These are phyloP conservation scores for Plasmodium vivax DNA, from an alignment of 169 alveolate species.

Conservation along the genomic window DNA sequence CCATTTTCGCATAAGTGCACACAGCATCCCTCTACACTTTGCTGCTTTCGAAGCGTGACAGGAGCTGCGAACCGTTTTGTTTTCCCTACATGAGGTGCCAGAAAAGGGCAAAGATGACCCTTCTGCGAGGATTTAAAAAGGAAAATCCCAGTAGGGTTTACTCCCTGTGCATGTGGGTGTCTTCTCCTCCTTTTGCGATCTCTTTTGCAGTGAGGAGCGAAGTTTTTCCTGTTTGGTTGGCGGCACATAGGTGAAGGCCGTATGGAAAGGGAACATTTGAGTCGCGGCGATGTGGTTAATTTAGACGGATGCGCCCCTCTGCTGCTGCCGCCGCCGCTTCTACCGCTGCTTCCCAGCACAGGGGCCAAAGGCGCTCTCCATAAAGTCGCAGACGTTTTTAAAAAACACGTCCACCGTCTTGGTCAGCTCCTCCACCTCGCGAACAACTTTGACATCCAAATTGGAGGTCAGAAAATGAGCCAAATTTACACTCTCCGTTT, in stretches of 20 bases:
- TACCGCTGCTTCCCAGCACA: background rate
- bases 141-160: background rate
- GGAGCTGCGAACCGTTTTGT: background rate
- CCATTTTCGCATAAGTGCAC: background rate
- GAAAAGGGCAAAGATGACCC: background rate
- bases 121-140: background rate
- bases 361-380: slow-evolving; percentile 1
- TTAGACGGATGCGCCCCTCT: background rate
- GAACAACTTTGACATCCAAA: slow-evolving; percentile 14
- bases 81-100: background rate
- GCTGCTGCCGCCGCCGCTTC: background rate
- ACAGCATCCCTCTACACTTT: background rate
- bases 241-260: background rate
- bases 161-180: background rate
- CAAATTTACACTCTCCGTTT: slow-evolving; percentile 51
- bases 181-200: background rate
- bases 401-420: slow-evolving; percentile 17
- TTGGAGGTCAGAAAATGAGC: background rate
- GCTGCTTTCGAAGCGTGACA: background rate
- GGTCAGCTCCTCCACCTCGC: slow-evolving; percentile 19
- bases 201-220: background rate
- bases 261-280: too few species aligned
- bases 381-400: slow-evolving; percentile 24
- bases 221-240: background rate
- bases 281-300: background rate